Percentiles rank a stretch among this genome's conserved stretches.
Conservation (phyloP, 2,329 filamentous ascomycete species). For the Paecilomyces fulvus region DNA sequence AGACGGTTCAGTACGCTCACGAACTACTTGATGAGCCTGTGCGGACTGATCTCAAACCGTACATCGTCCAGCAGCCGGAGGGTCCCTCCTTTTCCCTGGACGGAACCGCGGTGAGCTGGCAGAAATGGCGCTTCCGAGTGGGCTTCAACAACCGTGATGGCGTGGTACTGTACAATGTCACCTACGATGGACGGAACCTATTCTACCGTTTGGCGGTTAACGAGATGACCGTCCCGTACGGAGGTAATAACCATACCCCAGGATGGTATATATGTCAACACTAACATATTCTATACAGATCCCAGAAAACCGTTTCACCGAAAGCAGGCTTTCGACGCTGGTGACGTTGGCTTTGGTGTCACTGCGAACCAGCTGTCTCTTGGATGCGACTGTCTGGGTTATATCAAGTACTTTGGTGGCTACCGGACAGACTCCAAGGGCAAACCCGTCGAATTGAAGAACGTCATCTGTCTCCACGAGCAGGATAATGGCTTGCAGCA, state of each 20-base stretch:
- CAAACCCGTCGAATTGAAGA: constrained; percentile 51
- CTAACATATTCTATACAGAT: constrained; percentile 44
- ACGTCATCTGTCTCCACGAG: constrained; percentile 62
- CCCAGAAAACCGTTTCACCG: constrained; percentile 60
- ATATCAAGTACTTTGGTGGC: constrained; percentile 58
- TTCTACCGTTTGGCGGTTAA: constrained; percentile 60
- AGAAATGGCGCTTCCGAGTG: constrained; percentile 56
- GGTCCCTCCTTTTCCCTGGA: constrained; percentile 54
- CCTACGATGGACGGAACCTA: constrained; percentile 54
- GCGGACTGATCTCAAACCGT: constrained; percentile 57
- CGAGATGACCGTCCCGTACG: constrained; percentile 53
- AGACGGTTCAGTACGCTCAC: constrained; percentile 47
- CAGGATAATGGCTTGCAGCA: constrained; percentile 61
- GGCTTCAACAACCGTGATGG: constrained; percentile 58
- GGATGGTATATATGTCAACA: constrained; percentile 1
- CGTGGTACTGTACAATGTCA: constrained; percentile 59
- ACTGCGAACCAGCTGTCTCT: constrained; percentile 63
- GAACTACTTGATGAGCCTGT: constrained; percentile 59
- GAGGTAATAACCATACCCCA: constrained; percentile 19
- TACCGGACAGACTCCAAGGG: constrained; percentile 54
- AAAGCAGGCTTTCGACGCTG: constrained; percentile 63
- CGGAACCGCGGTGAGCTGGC: constrained; percentile 53
- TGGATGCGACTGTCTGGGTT: constrained; percentile 62
- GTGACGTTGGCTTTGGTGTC: constrained; percentile 57
- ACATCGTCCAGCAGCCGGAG: constrained; percentile 57